Percentiles rank a stretch among this genome's conserved stretches.
Evolutionary conservation across 306 rosid genomes (phyloP).

Genomic region (Begonia peltatifolia): DNA sequence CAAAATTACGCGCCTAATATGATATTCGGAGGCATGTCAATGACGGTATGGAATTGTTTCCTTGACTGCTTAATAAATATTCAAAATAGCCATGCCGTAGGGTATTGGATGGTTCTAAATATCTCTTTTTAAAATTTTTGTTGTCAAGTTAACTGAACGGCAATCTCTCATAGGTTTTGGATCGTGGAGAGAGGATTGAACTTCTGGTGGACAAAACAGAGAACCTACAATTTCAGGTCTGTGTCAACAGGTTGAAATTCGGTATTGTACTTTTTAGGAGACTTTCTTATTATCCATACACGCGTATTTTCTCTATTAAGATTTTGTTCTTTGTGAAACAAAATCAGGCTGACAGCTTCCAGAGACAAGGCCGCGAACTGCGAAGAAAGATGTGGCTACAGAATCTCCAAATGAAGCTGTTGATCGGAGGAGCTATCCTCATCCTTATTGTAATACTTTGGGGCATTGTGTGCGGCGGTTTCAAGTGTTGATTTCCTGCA

Average conservation of each 20-base stretch:
- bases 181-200: slow-evolving; percentile 95
- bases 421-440: slow-evolving; percentile 69
- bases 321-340: no score
- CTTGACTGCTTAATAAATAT: no score
- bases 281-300: no score
- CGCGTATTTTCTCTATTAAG: no score
- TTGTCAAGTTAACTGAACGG: no score
- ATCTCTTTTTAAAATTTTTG: no score
- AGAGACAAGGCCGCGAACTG: slow-evolving; percentile 92
- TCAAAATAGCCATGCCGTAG: no score
- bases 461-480: slow-evolving; percentile 78
- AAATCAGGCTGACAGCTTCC: slow-evolving; percentile 93
- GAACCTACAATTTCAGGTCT: slow-evolving; percentile 88
- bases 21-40: no score
- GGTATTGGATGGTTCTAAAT: no score
- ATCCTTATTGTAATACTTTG: slow-evolving; percentile 50
- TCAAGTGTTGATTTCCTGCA: slow-evolving; percentile 46
- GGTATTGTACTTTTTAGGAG: no score
- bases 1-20: no score
- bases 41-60: no score
- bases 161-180: slow-evolving; percentile 51
- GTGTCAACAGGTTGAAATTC: not conserved
- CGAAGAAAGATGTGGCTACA: slow-evolving; percentile 98
- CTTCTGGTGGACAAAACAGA: slow-evolving; percentile 94
- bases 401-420: slow-evolving; percentile 80